Percentiles rank a stretch among this genome's conserved stretches.
phyloP scores from a whole-genome alignment of 257 asterid species.

The Nicotiana tomentosiformis region DNA sequence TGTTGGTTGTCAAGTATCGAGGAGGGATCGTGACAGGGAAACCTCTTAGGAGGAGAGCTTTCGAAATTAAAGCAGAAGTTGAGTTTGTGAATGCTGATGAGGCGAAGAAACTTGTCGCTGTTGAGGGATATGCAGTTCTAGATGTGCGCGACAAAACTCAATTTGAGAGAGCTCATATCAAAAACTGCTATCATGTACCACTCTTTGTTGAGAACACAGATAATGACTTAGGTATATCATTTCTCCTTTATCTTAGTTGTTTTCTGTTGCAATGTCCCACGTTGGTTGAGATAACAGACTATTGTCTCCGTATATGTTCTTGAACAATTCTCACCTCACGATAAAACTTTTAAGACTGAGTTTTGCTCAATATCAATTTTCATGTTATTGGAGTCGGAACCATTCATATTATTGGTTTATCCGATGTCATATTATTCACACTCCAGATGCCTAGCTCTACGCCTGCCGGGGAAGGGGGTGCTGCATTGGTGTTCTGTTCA shows the following conservation, averaged over 20 bases:
- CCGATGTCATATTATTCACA: neutral
- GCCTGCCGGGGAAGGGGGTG: neutral
- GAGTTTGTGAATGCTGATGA: slow-evolving; percentile 58
- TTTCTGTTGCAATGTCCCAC: neutral
- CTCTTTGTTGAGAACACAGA: slow-evolving; percentile 72
- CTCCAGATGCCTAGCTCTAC: too few relatives aligned
- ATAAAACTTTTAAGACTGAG: neutral
- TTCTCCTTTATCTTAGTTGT: neutral
- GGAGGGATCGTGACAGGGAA: slow-evolving; percentile 22
- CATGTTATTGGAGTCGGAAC: neutral
- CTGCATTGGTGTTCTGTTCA: neutral
- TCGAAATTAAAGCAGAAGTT: slow-evolving; percentile 52
- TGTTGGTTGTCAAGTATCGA: slow-evolving; percentile 28
- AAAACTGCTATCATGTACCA: slow-evolving; percentile 69
- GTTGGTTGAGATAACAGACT: neutral
- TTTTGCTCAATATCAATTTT: neutral
- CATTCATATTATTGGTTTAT: neutral
- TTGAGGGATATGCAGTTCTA: slow-evolving; percentile 60
- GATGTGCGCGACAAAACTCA: slow-evolving; percentile 83
- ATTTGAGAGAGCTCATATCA: slow-evolving; percentile 73
- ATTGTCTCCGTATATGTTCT: neutral
- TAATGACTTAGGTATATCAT: slow-evolving; percentile 57
- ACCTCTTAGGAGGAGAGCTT: slow-evolving; percentile 20
- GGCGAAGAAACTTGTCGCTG: slow-evolving; percentile 70
- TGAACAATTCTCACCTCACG: neutral